phyloP scores from a whole-genome alignment of 2,329 filamentous ascomycete species.

The Xylaria polymorpha region DNA sequence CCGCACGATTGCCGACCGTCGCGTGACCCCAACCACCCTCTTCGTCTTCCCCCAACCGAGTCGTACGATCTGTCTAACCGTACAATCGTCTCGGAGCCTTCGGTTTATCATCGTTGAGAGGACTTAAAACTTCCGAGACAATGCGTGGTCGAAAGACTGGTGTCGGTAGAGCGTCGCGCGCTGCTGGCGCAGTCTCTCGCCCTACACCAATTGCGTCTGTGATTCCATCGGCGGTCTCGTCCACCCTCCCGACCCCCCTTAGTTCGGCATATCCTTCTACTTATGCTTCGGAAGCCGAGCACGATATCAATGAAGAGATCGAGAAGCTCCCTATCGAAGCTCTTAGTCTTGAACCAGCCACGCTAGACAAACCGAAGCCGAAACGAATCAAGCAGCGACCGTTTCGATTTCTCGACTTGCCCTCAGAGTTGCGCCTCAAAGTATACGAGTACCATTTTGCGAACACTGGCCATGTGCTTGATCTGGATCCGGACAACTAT shows the following conservation, averaged over 20 bases:
- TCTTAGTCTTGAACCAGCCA: constrained; percentile 56
- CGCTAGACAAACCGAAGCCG: constrained; percentile 43
- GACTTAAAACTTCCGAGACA: constrained; percentile 20
- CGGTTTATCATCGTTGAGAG: neutral
- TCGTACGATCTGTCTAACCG: constrained; percentile 18
- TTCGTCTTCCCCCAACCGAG: constrained; percentile 15
- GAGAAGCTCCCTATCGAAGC: constrained; percentile 56
- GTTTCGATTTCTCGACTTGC: constrained; percentile 75
- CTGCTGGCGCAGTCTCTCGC: constrained; percentile 41
- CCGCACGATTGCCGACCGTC: constrained; percentile 35
- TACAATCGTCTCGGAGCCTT: constrained; percentile 19
- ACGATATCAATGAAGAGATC: constrained; percentile 54
- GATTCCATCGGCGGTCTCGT: constrained; percentile 44
- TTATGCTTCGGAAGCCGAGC: constrained; percentile 54
- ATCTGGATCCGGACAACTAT: constrained; percentile 75
- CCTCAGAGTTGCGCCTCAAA: constrained; percentile 75
- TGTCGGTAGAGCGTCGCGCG: constrained; percentile 51
- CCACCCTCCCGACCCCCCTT: constrained; percentile 51
- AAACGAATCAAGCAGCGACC: constrained; percentile 55
- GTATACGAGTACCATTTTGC: constrained; percentile 74
- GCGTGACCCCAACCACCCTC: constrained; percentile 32
- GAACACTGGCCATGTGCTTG: constrained; percentile 65
- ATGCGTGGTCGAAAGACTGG: constrained; percentile 46
- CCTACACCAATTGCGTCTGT: constrained; percentile 45
- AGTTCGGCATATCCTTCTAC: constrained; percentile 54